Evolutionary conservation across 352 stramenopile species (phyloP).

Genomic region (Saprolegnia diclina): DNA sequence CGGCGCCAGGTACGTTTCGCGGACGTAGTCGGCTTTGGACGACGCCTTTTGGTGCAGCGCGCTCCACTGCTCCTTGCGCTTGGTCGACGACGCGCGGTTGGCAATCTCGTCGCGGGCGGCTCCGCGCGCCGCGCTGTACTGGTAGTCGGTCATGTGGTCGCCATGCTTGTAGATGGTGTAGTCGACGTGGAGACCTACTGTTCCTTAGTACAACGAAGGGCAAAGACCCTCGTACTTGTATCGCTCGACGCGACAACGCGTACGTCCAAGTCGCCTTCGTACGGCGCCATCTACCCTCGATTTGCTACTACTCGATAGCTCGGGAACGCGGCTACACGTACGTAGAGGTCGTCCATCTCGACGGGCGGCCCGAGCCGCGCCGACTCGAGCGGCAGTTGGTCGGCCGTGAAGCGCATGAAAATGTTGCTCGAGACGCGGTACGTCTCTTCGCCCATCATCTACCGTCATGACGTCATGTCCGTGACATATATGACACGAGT

Average conservation of each 20-base stretch:
- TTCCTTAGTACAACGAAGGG: not conserved
- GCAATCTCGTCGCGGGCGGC: not conserved
- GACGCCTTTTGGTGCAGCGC: not conserved
- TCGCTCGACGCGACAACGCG: not conserved
- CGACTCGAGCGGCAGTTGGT: constrained; percentile 22
- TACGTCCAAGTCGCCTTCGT: constrained; percentile 18
- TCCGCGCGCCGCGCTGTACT: not conserved
- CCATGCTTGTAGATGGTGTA: constrained; percentile 22
- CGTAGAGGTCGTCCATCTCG: constrained; percentile 15
- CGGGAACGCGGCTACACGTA: not conserved
- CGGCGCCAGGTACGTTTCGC: constrained; percentile 8
- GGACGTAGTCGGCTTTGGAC: constrained; percentile 8
- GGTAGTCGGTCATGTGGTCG: constrained; percentile 11
- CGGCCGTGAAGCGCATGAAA: constrained; percentile 21
- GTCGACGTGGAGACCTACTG: constrained; percentile 1
- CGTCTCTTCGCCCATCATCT: constrained; percentile 17
- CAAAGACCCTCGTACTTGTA: not conserved
- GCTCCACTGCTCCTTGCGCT: constrained; percentile 7
- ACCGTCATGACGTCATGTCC: not conserved
- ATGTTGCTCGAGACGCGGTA: constrained; percentile 14
- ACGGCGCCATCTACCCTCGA: constrained; percentile 10
- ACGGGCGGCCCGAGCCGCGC: constrained; percentile 12
- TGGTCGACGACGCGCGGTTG: not conserved
- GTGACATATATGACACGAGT: not conserved
- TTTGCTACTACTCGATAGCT: not conserved